A percentile compares a stretch with the other conserved stretches of the same genome.
phyloP scores from a whole-genome alignment of 2,329 filamentous ascomycete species.

The Stemphylium vesicarium region DNA sequence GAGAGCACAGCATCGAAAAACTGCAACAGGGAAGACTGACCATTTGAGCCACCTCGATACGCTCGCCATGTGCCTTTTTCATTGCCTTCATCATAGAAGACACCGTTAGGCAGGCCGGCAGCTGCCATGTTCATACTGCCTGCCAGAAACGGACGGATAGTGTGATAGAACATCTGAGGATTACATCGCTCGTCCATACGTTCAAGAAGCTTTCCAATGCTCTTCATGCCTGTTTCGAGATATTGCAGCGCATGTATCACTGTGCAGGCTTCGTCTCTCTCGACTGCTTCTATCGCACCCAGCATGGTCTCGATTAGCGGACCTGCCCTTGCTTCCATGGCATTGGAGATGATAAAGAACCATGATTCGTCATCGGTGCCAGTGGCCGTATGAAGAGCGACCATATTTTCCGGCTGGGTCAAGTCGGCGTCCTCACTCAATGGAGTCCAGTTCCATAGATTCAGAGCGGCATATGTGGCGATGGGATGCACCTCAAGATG shows the following conservation, averaged over 20 bases:
- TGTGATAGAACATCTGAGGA: slow-evolving; percentile 59
- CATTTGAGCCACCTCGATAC: slow-evolving; percentile 62
- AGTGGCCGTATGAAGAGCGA: slow-evolving; percentile 39
- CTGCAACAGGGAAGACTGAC: slow-evolving; percentile 61
- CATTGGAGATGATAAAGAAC: slow-evolving; percentile 61
- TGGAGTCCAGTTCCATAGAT: slow-evolving; percentile 45
- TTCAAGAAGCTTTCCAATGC: slow-evolving; percentile 51
- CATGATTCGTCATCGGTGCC: slow-evolving; percentile 46
- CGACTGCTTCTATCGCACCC: slow-evolving; percentile 55
- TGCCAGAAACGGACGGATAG: slow-evolving; percentile 59
- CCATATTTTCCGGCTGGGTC: slow-evolving; percentile 38
- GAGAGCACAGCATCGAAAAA: slow-evolving; percentile 61
- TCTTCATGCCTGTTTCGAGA: slow-evolving; percentile 51
- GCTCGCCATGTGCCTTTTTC: slow-evolving; percentile 58
- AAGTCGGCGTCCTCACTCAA: slow-evolving; percentile 27
- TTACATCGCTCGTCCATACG: slow-evolving; percentile 60
- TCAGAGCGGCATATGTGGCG: slow-evolving; percentile 44
- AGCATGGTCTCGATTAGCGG: slow-evolving; percentile 55
- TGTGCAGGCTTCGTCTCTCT: slow-evolving; percentile 43
- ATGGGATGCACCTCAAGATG: slow-evolving; percentile 44
- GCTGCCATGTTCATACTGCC: slow-evolving; percentile 62
- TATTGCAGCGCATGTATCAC: slow-evolving; percentile 51
- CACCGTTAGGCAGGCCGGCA: slow-evolving; percentile 58
- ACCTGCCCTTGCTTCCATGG: slow-evolving; percentile 60
- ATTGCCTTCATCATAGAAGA: slow-evolving; percentile 60